A percentile compares a stretch with the other conserved stretches of the same genome.
Conservation (phyloP, 768 basidiomycete genomes). For the Lactifluus piperatus region DNA sequence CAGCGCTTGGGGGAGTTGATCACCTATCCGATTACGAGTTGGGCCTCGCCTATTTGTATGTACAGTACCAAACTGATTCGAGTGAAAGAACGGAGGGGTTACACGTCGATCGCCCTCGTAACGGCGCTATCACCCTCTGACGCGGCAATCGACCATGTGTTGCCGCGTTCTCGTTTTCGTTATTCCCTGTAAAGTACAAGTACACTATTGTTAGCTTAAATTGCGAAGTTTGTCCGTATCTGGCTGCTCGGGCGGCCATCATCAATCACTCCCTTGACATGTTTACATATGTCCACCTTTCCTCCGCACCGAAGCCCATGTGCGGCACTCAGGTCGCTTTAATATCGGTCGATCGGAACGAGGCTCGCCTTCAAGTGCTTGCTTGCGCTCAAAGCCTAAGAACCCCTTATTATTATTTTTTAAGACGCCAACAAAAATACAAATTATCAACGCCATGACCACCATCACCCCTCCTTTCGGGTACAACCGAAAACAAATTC, state of each 20-base stretch:
- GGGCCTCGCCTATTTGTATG: constrained; percentile 6
- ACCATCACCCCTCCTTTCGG: too few species aligned
- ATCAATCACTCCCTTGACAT: neutral
- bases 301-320: neutral
- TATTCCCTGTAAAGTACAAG: neutral
- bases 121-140: neutral
- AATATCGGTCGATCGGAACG: too few species aligned
- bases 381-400: too few species aligned
- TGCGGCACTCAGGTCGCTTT: too few species aligned
- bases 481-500: neutral
- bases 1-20: neutral
- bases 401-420: too few species aligned
- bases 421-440: too few species aligned
- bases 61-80: neutral
- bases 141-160: constrained; percentile 8
- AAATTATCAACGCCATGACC: too few species aligned
- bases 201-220: neutral
- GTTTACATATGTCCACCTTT: neutral
- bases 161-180: neutral
- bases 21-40: neutral
- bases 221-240: constrained; percentile 4
- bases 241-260: neutral
- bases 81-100: neutral
- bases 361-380: too few species aligned
- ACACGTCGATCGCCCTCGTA: neutral